Base-by-base conservation (phyloP, 2,329 filamentous ascomycete species). In the Zymoseptoria brevis region DNA sequence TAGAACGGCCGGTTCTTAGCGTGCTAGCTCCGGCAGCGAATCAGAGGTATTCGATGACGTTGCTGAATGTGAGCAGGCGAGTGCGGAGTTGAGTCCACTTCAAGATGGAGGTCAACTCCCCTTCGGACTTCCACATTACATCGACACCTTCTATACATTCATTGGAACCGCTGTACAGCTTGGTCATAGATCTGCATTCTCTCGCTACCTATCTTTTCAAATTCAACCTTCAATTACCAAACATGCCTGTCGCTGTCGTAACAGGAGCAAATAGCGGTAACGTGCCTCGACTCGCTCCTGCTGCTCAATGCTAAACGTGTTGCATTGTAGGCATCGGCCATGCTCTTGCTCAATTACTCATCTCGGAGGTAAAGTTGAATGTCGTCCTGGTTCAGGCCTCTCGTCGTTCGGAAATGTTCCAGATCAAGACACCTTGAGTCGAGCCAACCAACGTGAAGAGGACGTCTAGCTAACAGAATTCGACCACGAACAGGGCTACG, bases 241-340 rank as follows among this genome's bases (percentile, higher is more conserved):
- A 50, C 8, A 66, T 66, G 64, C 64, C 64, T 22, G 56, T 53
- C 9, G 64, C 64, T 11, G 62, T 66, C 11, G 64, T 66, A 13
- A 64, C 64, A 24, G 64, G 64, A 19, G 64, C 64, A n/a, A 66
- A 66, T 30, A 26, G 54, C 49, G 58, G 58, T 60, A 53, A 16
- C 19, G 16, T 48, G 35, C 24, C 21, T n/a, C 45, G 50, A 22
- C 13, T 53, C 13, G 6, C 35, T 56, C 21, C 5, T n/a, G n/a
- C 24, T 41, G 30, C 30, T 30, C 19, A 29, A 30, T 16, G 30
- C 19, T 24, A 19, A 57, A 24, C 22, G 22, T 30, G 30, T 30
- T 24, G 49, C 22, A 26, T 19, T 35, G 53, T 8, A 53, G 63
- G 63, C 57, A 65, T 66, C 49, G 64, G 64, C 50, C 62, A 66